Conservation (phyloP, 2,329 filamentous ascomycete genomes). For the Cladosporium sp. region DNA sequence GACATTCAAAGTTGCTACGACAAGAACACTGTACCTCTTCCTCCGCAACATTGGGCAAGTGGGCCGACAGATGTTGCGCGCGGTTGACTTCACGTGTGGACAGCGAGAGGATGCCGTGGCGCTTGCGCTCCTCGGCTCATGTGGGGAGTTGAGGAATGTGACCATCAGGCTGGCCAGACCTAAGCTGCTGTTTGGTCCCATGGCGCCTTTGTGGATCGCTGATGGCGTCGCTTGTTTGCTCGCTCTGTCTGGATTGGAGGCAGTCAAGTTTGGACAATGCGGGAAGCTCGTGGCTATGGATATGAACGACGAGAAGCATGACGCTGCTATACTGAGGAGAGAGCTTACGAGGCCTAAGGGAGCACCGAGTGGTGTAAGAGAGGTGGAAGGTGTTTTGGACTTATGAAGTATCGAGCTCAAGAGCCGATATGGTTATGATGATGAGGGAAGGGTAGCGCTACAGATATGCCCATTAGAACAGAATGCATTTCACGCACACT, state of each 20-base stretch:
- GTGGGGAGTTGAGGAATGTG: slow-evolving; percentile 22
- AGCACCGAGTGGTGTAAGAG: slow-evolving; percentile 19
- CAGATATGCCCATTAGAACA: not conserved
- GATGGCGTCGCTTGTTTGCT: slow-evolving; percentile 27
- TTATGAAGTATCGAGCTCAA: slow-evolving; percentile 12
- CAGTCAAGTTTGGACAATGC: slow-evolving; percentile 19
- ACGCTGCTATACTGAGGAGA: slow-evolving; percentile 20
- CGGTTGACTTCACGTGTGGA: slow-evolving; percentile 25
- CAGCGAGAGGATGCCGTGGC: slow-evolving; percentile 28
- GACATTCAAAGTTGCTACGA: slow-evolving; percentile 45
- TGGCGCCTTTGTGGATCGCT: slow-evolving; percentile 23
- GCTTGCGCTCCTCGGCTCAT: slow-evolving; percentile 27
- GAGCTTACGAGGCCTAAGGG: slow-evolving; percentile 23
- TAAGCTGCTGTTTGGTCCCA: slow-evolving; percentile 19
- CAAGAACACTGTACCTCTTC: slow-evolving; percentile 42
- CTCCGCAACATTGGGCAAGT: slow-evolving; percentile 28
- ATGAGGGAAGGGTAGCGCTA: not conserved
- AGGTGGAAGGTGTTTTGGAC: slow-evolving; percentile 22
- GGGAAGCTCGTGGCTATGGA: slow-evolving; percentile 9
- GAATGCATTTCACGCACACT: not conserved
- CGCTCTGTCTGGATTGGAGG: slow-evolving; percentile 23
- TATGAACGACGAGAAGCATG: slow-evolving; percentile 19
- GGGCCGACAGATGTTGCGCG: slow-evolving; percentile 22
- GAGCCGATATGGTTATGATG: not conserved
- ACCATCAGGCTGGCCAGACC: slow-evolving; percentile 22